Evolutionary conservation across 306 rosid genomes (phyloP), one percentile per base, ranked within the genome.

Genomic region (Malus asiatica): DNA sequence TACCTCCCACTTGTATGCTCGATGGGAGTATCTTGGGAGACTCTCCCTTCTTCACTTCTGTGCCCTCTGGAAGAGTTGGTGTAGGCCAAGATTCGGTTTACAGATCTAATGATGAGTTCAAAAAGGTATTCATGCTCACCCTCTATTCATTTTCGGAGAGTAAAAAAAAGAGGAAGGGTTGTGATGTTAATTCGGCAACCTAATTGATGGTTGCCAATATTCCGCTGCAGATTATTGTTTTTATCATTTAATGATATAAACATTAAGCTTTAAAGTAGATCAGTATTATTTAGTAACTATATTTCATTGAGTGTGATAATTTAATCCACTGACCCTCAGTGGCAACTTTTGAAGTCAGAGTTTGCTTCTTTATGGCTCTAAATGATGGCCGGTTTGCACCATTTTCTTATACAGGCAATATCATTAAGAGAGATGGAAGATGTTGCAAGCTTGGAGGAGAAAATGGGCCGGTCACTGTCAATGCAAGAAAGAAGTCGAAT

Each of bases 41-140:
- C 69, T 90, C 99, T 59, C 99, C 99, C 15, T 95, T 95, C 79
- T 95, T 95, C 82, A 95, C 99, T 2, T 92, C 99, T 59, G 93
- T 95, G 79, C 99, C 97, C 76, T 92, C 97, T 19, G 97, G 97
- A 74, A 85, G 99, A 90, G 99, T 95, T 86, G 97, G 99, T 65
- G 78, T 82, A 74, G 93, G 87, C 60, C 83, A 80, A n/a, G 93
- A 89, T 72, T 85, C 87, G 32, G 88, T 92, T 45, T 92, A 86
- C 70, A 79, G 84, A 77, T 84, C 92, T 68, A 91, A 95, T 79
- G 98, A 95, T 12, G 97, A 92, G 77, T 95, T 95, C 83, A 95
- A 92, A 87, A 95, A 90, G 98, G 98, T 91, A 55, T 18, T 64
- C 11, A 8, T 23, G 25, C 67, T 58, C 6, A 10, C 55, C 44